Percentiles rank a stretch among this genome's conserved stretches.
Conservation (phyloP, 257 asterid genomes). For the Rubia yunnanensis region DNA sequence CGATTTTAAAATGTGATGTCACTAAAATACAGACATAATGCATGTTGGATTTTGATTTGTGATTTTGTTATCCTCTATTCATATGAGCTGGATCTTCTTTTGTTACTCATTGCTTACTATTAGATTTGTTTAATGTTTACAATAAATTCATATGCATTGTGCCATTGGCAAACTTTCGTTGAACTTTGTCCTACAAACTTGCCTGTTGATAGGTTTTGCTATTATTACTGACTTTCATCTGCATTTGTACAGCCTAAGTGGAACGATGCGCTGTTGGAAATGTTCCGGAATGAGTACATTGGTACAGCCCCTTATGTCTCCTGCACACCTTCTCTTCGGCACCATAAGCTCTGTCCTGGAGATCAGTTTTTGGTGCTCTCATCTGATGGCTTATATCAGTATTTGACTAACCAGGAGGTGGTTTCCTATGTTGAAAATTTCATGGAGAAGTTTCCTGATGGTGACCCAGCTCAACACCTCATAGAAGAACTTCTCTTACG, state of each 20-base stretch:
- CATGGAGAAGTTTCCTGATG: constrained; percentile 93
- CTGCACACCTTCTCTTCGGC: constrained; percentile 79
- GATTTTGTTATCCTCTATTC: neutral
- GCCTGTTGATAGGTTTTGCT: constrained; percentile 13
- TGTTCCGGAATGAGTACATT: constrained; percentile 91
- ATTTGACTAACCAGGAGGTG: constrained; percentile 89
- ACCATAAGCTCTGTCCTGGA: constrained; percentile 77
- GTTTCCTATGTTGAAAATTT: constrained; percentile 77
- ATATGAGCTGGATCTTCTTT: neutral
- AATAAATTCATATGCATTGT: neutral
- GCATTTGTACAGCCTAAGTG: constrained; percentile 65
- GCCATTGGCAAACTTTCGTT: neutral
- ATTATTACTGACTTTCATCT: constrained; percentile 21
- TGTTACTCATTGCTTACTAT: neutral
- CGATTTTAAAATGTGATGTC: neutral
- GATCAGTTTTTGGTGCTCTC: constrained; percentile 95
- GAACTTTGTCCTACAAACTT: constrained; percentile 4
- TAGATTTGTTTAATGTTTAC: neutral
- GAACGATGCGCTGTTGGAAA: constrained; percentile 76
- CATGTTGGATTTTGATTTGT: neutral
- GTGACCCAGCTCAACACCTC: constrained; percentile 96
- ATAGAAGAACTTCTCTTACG: constrained; percentile 89
- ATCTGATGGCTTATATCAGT: constrained; percentile 95
- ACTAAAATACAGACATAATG: neutral
- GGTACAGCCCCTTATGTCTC: constrained; percentile 87